Evolutionary conservation across 202 grass and related monocot species (phyloP).

Genomic region (Bolboschoenoplectus hybrid): DNA sequence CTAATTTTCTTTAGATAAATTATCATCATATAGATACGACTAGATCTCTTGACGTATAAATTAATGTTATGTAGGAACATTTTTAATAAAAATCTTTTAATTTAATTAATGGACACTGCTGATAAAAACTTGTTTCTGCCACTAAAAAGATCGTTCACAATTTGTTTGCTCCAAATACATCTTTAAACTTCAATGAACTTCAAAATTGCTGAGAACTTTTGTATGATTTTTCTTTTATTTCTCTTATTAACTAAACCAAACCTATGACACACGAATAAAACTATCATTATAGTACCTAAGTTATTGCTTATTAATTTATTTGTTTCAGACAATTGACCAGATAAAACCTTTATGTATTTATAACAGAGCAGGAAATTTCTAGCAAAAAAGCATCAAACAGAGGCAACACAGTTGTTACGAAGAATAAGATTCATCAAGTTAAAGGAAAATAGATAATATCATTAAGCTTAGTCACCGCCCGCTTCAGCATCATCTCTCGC

Average conservation of each 20-base stretch:
- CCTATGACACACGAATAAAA: neutral
- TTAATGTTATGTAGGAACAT: too few species aligned
- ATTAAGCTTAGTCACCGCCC: slow-evolving; percentile 38
- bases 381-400: neutral
- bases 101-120: too few species aligned
- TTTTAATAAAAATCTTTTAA: too few species aligned
- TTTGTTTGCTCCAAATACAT: too few species aligned
- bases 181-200: too few species aligned
- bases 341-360: neutral
- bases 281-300: neutral
- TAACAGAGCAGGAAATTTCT: neutral
- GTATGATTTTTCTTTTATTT: neutral
- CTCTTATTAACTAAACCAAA: neutral
- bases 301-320: slow-evolving; percentile 11
- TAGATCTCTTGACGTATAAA: too few species aligned
- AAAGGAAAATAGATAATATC: neutral
- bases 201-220: neutral
- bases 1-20: too few species aligned
- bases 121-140: too few species aligned
- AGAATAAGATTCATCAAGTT: neutral
- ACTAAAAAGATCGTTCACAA: too few species aligned
- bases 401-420: neutral
- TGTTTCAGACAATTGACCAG: neutral
- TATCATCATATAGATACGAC: too few species aligned
- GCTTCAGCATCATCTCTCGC: slow-evolving; percentile 43